These are phyloP conservation scores for Acrasis kona DNA, from an alignment of 78 protist genomes.

Conservation along the genomic window DNA sequence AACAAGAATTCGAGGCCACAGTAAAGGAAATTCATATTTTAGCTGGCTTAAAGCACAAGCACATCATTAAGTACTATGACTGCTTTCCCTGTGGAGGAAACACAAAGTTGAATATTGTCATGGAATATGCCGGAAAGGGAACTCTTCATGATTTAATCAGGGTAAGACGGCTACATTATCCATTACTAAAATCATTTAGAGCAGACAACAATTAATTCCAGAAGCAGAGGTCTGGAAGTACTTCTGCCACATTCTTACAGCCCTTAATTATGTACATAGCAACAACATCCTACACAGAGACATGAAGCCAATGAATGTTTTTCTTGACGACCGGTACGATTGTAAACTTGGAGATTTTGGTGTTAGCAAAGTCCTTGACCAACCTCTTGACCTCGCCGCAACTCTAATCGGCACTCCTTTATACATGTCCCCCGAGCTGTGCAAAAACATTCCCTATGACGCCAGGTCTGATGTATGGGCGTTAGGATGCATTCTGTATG, in stretches of 20 bases:
- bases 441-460: conserved; percentile 3
- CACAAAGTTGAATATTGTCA: conserved; percentile 57
- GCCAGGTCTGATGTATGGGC: conserved; percentile 8
- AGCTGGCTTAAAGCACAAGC: conserved; percentile 38
- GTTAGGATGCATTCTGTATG: neutral
- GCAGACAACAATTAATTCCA: neutral
- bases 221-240: neutral
- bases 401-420: conserved; percentile 44
- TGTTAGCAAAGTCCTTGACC: neutral
- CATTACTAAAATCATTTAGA: neutral
- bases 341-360: conserved; percentile 91
- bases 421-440: conserved; percentile 52
- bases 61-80: conserved; percentile 68
- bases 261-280: neutral
- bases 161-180: neutral
- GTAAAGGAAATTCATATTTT: conserved; percentile 26
- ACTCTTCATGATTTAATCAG: neutral
- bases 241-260: neutral
- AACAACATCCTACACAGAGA: conserved; percentile 62
- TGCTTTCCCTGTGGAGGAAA: conserved; percentile 36
- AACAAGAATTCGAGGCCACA: conserved; percentile 22
- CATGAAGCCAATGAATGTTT: conserved; percentile 73
- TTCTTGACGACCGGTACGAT: conserved; percentile 43
- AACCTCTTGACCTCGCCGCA: neutral
- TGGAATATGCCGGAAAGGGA: conserved; percentile 82